phyloP scores from a whole-genome alignment of 306 rosid species.

The Sesbania bispinosa region DNA sequence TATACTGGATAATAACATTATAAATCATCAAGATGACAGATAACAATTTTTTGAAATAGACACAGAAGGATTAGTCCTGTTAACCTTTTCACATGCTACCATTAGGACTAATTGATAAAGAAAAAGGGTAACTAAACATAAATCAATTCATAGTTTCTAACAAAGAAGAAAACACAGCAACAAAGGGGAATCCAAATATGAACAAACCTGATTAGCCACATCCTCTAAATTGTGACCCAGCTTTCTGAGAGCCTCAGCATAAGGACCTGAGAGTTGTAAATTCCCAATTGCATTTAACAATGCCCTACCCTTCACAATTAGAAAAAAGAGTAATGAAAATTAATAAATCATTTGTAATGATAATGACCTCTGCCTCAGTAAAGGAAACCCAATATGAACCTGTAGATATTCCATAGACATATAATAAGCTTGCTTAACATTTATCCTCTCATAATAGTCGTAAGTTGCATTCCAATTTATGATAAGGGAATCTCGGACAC shows the following conservation, averaged over 20 bases:
- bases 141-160: background rate
- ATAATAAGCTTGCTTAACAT: slow-evolving; percentile 89
- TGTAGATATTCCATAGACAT: slow-evolving; percentile 96
- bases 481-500: slow-evolving; percentile 79
- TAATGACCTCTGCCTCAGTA: slow-evolving; percentile 1
- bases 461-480: slow-evolving; percentile 86
- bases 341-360: slow-evolving; percentile 1
- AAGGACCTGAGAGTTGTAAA: slow-evolving; percentile 81
- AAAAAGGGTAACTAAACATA: background rate
- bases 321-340: slow-evolving; percentile 2
- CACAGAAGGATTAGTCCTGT: slow-evolving; percentile 15
- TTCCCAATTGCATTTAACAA: slow-evolving; percentile 90
- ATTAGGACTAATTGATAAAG: background rate
- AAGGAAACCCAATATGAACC: slow-evolving; percentile 48
- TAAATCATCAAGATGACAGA: slow-evolving; percentile 10
- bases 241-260: slow-evolving; percentile 74
- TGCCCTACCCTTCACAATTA: slow-evolving; percentile 75
- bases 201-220: slow-evolving; percentile 71
- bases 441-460: slow-evolving; percentile 52
- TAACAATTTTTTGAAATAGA: background rate
- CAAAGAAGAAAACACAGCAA: background rate
- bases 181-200: background rate
- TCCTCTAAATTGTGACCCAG: slow-evolving; percentile 79
- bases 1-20: background rate
- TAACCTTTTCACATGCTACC: slow-evolving; percentile 19